These are phyloP conservation scores for Saturnispora zaruensis DNA, from an alignment of 805 yeast species.

Conservation along the genomic window DNA sequence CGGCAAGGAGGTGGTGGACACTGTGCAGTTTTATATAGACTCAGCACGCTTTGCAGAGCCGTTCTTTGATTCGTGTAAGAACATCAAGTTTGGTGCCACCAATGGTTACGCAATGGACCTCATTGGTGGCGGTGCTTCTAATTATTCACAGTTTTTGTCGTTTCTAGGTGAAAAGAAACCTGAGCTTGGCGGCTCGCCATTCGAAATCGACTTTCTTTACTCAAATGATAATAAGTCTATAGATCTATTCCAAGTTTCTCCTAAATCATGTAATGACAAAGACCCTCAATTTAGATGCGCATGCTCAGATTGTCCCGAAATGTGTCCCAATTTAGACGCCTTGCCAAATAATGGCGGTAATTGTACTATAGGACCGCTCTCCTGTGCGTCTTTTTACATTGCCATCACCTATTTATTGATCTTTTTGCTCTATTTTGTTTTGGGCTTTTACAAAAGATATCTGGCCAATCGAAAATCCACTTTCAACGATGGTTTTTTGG, in stretches of 20 bases:
- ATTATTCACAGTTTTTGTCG: slow-evolving; percentile 63
- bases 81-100: slow-evolving; percentile 86
- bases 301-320: slow-evolving; percentile 77
- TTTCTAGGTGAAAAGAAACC: slow-evolving; percentile 95
- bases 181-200: slow-evolving; percentile 87
- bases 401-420: slow-evolving; percentile 36
- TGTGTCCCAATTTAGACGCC: slow-evolving; percentile 64
- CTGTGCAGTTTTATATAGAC: slow-evolving; percentile 55
- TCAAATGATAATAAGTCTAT: slow-evolving; percentile 9
- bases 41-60: slow-evolving; percentile 54
- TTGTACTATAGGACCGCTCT: slow-evolving; percentile 47
- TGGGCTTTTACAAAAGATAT: neutral
- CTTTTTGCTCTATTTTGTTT: slow-evolving; percentile 1
- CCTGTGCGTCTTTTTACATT: slow-evolving; percentile 66
- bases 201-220: slow-evolving; percentile 74
- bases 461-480: neutral
- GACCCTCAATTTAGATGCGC: slow-evolving; percentile 61
- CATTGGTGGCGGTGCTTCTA: slow-evolving; percentile 93
- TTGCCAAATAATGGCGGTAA: slow-evolving; percentile 27
- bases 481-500: slow-evolving; percentile 1
- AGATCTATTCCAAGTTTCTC: slow-evolving; percentile 21
- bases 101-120: slow-evolving; percentile 96
- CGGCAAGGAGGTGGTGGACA: slow-evolving; percentile 56
- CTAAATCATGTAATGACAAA: slow-evolving; percentile 49
- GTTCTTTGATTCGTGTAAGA: slow-evolving; percentile 78